Percentiles rank a stretch among this genome's conserved stretches.
phyloP scores from a whole-genome alignment of 805 yeast genomes.

The Candida loeiensis region DNA sequence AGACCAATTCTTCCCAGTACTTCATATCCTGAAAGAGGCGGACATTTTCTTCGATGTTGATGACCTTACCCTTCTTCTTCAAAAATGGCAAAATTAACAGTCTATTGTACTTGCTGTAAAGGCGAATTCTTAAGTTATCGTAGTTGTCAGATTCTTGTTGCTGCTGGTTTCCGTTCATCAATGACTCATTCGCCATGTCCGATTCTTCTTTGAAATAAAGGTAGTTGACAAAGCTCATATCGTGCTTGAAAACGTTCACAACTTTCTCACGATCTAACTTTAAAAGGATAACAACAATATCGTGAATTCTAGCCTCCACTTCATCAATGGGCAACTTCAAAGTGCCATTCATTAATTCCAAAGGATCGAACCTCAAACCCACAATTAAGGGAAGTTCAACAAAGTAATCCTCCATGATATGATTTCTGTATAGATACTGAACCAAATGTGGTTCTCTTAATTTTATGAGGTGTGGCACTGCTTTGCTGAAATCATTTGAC shows the following conservation, averaged over 20 bases:
- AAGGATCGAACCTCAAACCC: constrained; percentile 34
- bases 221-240: constrained; percentile 52
- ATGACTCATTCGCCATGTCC: constrained; percentile 22
- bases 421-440: constrained; percentile 57
- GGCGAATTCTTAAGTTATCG: constrained; percentile 63
- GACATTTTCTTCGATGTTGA: constrained; percentile 38
- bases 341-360: constrained; percentile 26
- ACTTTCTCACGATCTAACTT: constrained; percentile 47
- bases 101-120: constrained; percentile 63
- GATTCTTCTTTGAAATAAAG: constrained; percentile 58
- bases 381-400: constrained; percentile 51
- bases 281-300: constrained; percentile 53
- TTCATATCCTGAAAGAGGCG: constrained; percentile 47
- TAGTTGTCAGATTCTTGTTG: constrained; percentile 33
- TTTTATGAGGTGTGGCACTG: constrained; percentile 60
- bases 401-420: constrained; percentile 52
- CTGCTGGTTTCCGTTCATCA: neutral
- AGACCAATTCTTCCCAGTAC: constrained; percentile 65
- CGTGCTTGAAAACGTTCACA: constrained; percentile 42
- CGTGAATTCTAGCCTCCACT: constrained; percentile 37
- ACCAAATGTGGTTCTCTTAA: constrained; percentile 54
- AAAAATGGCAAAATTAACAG: constrained; percentile 57
- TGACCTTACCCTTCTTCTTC: constrained; percentile 39
- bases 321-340: constrained; percentile 37
- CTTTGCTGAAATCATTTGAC: constrained; percentile 54